Evolutionary conservation across 2,329 filamentous ascomycete genomes (phyloP).

Genomic region (Blastomyces parvus): DNA sequence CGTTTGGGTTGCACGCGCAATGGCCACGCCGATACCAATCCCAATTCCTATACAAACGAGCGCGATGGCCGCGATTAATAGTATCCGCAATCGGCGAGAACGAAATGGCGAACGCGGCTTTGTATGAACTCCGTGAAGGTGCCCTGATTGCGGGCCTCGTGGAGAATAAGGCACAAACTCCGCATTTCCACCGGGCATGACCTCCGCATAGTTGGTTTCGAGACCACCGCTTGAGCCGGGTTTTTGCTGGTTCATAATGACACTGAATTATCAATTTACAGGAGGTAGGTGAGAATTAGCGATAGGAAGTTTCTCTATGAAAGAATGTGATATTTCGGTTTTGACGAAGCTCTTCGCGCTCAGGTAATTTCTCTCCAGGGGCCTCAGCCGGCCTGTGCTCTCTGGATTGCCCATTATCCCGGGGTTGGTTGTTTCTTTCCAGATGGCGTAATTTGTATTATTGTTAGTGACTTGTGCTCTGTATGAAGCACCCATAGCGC

Average conservation of each 20-base stretch:
- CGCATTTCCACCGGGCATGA: background rate
- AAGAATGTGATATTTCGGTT: background rate
- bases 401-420: too few relatives aligned
- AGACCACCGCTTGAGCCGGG: background rate
- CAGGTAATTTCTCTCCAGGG: background rate
- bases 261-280: background rate
- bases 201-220: background rate
- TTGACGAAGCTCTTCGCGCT: background rate
- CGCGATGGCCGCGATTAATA: background rate
- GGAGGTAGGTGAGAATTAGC: background rate
- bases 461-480: too few relatives aligned
- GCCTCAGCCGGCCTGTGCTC: background rate
- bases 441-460: too few relatives aligned
- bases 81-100: background rate
- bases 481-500: too few relatives aligned
- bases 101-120: background rate
- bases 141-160: background rate
- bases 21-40: background rate
- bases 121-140: background rate
- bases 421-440: too few relatives aligned
- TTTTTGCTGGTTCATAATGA: background rate
- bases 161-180: background rate
- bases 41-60: slow-evolving; percentile 1
- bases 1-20: background rate
- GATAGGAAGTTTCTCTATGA: background rate